Percentiles rank a stretch among this genome's conserved stretches.
phyloP scores from a whole-genome alignment of 306 rosid genomes.

The Neltuma alba region DNA sequence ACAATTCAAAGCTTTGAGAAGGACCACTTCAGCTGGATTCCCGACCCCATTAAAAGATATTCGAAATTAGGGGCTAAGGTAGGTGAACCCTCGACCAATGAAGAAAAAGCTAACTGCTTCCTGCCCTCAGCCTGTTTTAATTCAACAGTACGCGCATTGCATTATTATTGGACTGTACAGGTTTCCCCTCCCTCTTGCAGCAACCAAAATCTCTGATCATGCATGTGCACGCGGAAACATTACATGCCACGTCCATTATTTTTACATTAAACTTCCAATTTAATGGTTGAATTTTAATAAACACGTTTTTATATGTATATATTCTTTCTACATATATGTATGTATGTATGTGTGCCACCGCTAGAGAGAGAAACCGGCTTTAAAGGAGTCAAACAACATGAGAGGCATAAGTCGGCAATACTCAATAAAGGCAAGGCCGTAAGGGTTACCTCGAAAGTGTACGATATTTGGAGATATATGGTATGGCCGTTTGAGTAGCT shows the following conservation, averaged over 20 bases:
- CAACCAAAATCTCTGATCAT: no score
- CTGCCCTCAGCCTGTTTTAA: background rate
- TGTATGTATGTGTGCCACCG: no score
- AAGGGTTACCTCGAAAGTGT: background rate
- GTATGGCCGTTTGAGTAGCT: background rate
- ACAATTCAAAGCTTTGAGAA: background rate
- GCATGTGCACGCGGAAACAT: no score
- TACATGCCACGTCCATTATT: no score
- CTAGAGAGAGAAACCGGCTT: background rate
- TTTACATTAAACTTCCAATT: no score
- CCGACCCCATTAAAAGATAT: background rate
- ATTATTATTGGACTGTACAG: no score
- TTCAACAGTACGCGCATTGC: background rate
- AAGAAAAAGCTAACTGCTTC: background rate
- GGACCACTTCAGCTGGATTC: background rate
- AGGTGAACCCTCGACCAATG: background rate
- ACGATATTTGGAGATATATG: background rate
- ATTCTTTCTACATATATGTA: no score
- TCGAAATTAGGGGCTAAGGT: background rate
- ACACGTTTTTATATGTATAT: no score
- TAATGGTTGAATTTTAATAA: no score
- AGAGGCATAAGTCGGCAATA: background rate
- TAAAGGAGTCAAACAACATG: background rate
- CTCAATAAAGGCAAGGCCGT: background rate
- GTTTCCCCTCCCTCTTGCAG: no score